Evolutionary conservation across 208 protist genomes (phyloP), one percentile per base, ranked within the genome.

Genomic region (Sergeia podlipaevii): DNA sequence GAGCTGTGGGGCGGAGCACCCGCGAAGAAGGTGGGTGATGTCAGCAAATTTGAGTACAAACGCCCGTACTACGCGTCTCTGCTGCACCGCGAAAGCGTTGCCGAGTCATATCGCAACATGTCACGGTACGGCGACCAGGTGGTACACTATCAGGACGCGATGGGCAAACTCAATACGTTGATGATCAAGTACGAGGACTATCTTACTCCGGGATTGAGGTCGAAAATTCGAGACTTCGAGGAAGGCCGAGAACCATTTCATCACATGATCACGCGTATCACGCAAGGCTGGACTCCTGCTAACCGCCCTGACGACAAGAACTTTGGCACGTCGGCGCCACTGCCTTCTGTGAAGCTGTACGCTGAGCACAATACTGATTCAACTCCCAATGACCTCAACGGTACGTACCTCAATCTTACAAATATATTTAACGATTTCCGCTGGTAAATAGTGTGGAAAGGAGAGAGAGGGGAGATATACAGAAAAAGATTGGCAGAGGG

Each of bases 21-120:
- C 11, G 87, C 87, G 21, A 49, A 67, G 15, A 89, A 91, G 56
- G 41, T 94, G 23, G 87, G 87, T 4, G 73, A 91, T 5, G 83
- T 94, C 20, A 89, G 80, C 58, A 94, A 94, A 70, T 91, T 90
- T 46, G 84, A 94, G 63, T 91, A 64, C 61, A 94, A 94, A 57
- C 68, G 83, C 4, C 83, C 83, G 17, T 94, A 91, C 61, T 90
- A 80, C 55, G 61, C 83, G 20, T 91, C 80, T 0, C 65, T 88
- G 43, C 66, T 90, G 17, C 82, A 90, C 62, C 69, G 58, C 39
- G 83, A 93, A 51, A 75, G 67, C 48, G 80, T 89, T 18, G 60
- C 74, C 27, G 82, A 91, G 51, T 86, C 83, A 20, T 89, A 89
- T 53, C 74, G 76, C 4, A 81, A 85, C 65, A 91, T 90, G 81